Percentiles rank a stretch among this genome's conserved stretches.
These are phyloP conservation scores for Eucalyptus curtisii DNA, from an alignment of 345 rosid genomes.

Conservation along the genomic window DNA sequence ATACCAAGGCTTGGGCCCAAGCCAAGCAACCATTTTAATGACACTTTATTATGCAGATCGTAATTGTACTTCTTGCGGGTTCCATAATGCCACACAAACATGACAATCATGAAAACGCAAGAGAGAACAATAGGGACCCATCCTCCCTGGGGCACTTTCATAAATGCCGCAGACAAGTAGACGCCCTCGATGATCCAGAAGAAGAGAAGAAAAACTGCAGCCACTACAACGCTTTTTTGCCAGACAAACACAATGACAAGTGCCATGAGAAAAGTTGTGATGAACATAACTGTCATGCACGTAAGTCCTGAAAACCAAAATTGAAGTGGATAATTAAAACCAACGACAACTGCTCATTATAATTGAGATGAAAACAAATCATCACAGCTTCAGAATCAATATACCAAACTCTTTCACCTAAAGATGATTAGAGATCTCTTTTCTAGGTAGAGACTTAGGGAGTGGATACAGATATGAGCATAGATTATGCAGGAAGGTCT, in stretches of 20 bases:
- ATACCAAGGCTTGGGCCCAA: conserved; percentile 95
- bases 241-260: conserved; percentile 75
- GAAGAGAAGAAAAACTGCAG: conserved; percentile 44
- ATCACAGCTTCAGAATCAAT: not conserved
- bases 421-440: not conserved
- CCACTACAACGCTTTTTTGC: conserved; percentile 49
- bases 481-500: not conserved
- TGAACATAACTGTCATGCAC: conserved; percentile 73
- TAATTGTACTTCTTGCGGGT: conserved; percentile 81
- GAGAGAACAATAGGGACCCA: conserved; percentile 87
- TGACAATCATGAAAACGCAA: conserved; percentile 46
- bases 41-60: conserved; percentile 94
- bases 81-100: conserved; percentile 95
- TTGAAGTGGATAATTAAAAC: not conserved
- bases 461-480: not conserved
- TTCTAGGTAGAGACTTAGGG: not conserved
- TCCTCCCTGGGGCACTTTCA: conserved; percentile 78
- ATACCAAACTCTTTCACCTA: not conserved
- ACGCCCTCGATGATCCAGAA: conserved; percentile 71
- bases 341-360: not conserved
- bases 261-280: conserved; percentile 88
- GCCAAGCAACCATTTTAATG: conserved; percentile 81
- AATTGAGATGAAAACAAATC: not conserved
- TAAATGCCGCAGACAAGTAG: conserved; percentile 76
- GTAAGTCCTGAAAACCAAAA: conserved; percentile 62